These are phyloP conservation scores for Termitomyces sp. DNA, from an alignment of 1,284 basidiomycete genomes.

Conservation along the genomic window DNA sequence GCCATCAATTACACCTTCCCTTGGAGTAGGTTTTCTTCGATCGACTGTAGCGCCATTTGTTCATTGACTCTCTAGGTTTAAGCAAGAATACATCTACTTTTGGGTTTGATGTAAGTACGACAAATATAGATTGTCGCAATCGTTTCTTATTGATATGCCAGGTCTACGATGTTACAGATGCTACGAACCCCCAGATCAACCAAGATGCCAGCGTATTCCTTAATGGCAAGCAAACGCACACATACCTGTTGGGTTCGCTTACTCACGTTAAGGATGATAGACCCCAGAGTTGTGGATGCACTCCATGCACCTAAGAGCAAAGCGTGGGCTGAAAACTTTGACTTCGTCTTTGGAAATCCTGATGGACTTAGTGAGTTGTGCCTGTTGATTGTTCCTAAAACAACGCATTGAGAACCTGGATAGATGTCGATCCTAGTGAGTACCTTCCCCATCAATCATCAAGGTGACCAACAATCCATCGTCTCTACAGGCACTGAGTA, in stretches of 20 bases:
- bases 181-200: conserved; percentile 39
- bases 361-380: conserved; percentile 8
- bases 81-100: conserved; percentile 27
- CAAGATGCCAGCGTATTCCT: conserved; percentile 50
- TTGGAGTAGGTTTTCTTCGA: conserved; percentile 46
- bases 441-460: conserved; percentile 17
- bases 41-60: not conserved
- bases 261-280: conserved; percentile 25
- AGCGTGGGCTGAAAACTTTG: conserved; percentile 45
- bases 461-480: not conserved
- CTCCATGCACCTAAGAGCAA: conserved; percentile 66
- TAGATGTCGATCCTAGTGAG: conserved; percentile 35
- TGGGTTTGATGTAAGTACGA: conserved; percentile 34
- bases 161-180: conserved; percentile 54
- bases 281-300: conserved; percentile 48
- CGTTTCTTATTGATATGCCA: conserved; percentile 17
- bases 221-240: conserved; percentile 49
- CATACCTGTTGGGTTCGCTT: not conserved
- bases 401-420: conserved; percentile 8
- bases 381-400: not conserved
- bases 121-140: not conserved
- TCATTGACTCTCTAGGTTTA: conserved; percentile 25
- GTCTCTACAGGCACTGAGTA: conserved; percentile 38
- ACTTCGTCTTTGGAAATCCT: conserved; percentile 46
- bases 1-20: conserved; percentile 59